Evolutionary conservation across 495 filamentous ascomycete genomes (phyloP), one percentile per base, ranked within the genome.

Genomic region (Penicillium malachiteum): DNA sequence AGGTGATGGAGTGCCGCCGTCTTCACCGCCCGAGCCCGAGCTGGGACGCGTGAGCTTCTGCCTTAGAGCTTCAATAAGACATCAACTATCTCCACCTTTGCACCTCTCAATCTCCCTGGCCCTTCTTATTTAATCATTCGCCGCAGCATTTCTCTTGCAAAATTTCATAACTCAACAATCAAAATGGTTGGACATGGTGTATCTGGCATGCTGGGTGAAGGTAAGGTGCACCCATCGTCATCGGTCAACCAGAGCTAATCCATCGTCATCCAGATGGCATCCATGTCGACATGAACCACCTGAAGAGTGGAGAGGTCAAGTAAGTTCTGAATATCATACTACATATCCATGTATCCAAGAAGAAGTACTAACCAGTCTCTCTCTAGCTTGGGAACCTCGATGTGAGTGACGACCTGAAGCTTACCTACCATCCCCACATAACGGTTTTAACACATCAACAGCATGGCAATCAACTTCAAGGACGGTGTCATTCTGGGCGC

Each of bases 401-500:
- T 98, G 92, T 97, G 80, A 83, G 88, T 72, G 34, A 9, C 41
- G 12, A 58, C 45, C 45, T 46, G 48, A 26, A 64, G 63, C 65
- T 68, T 58, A 46, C 45, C 49, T 58, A 14, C 45, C 53, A 53
- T 46, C 50, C 51, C 55, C 26, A 10, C 43, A 21, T 34, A 56
- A 43, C 44, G 39, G 33, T 57, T 59, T 58, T 54, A 64, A 64
- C 49, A 18, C 9, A 39, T 32, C 33, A 46, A 38, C 50, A 82
- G 78, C 54, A 82, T 82, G 79, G 79, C 94, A 37, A 91, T 97
- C 64, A 97, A 94, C 70, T 98, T 97, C 84, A 89, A 92, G 68
- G 91, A 95, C 64, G 94, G 94, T 48, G 95, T 98, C 43, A 96
- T 98, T 72, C 81, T 98, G 32, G 90, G 93, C 51, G 94, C 94